phyloP scores from a whole-genome alignment of 1,139 yeast species.

The Yamadazyma siamensis region DNA sequence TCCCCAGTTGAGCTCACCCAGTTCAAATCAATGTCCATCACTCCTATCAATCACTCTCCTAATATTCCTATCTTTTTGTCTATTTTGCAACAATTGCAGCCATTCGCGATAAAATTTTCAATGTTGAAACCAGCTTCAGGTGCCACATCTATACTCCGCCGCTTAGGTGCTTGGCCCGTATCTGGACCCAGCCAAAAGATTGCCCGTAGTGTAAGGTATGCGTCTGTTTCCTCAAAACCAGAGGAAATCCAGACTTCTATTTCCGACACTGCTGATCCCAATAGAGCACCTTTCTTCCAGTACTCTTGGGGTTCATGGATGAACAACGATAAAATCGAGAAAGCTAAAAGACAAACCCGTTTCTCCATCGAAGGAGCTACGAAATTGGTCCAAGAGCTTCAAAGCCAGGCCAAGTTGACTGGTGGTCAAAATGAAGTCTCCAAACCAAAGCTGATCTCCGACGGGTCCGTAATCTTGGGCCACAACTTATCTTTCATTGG shows the following conservation, averaged over 20 bases:
- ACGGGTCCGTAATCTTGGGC: conserved; percentile 41
- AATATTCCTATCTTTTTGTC: too few species aligned
- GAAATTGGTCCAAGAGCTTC: conserved; percentile 41
- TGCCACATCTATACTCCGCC: too few species aligned
- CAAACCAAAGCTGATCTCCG: conserved; percentile 36
- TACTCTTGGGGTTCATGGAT: conserved; percentile 97
- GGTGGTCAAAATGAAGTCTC: conserved; percentile 22
- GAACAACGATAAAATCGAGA: conserved; percentile 69
- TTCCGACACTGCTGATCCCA: conserved; percentile 62
- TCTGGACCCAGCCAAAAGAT: too few species aligned
- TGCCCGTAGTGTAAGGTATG: neutral
- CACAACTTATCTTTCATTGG: conserved; percentile 50
- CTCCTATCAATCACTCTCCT: too few species aligned
- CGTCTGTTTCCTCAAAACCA: conserved; percentile 17
- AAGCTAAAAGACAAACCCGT: conserved; percentile 71
- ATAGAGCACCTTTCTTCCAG: conserved; percentile 72
- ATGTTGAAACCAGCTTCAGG: too few species aligned
- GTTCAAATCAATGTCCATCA: too few species aligned
- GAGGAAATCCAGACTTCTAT: conserved; percentile 48
- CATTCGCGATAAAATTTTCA: too few species aligned
- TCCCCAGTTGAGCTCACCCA: too few species aligned
- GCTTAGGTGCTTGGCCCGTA: too few species aligned
- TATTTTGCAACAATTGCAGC: too few species aligned
- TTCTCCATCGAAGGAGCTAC: conserved; percentile 79
- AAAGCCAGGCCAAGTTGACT: conserved; percentile 16